Evolutionary conservation across 129 eudicot genomes (phyloP).

Genomic region (Pseudognaphalium luteoalbum): DNA sequence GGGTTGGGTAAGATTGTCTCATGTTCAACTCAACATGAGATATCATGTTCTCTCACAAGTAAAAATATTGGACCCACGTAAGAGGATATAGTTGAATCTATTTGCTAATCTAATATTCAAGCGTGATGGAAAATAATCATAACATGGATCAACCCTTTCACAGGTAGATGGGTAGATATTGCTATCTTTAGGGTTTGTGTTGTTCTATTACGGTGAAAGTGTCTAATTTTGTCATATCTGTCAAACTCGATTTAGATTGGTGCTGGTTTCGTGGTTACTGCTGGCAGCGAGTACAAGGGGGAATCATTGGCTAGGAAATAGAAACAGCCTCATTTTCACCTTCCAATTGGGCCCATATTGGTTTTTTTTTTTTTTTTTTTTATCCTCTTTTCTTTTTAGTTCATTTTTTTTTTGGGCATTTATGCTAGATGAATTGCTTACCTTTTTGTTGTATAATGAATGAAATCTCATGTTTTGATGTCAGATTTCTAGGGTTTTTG

Average conservation of each 20-base stretch:
- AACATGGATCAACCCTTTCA: not conserved
- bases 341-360: not conserved
- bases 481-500: not conserved
- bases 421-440: conserved; percentile 3
- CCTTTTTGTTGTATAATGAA: conserved; percentile 8
- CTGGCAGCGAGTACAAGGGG: conserved; percentile 81
- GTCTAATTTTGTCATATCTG: not conserved
- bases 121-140: not conserved
- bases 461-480: conserved; percentile 12
- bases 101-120: no score
- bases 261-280: conserved; percentile 77
- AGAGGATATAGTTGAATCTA: no score
- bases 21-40: no score
- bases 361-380: not conserved
- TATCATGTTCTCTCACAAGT: no score
- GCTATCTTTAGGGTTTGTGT: not conserved
- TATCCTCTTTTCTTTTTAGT: not conserved
- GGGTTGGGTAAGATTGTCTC: no score
- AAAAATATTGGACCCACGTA: no score
- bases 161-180: not conserved
- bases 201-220: not conserved
- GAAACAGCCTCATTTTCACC: conserved; percentile 19
- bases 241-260: conserved; percentile 53
- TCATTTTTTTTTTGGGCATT: not conserved
- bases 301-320: conserved; percentile 82